Evolutionary conservation across 2,329 filamentous ascomycete genomes (phyloP).

Genomic region (Paecilomyces sp.): DNA sequence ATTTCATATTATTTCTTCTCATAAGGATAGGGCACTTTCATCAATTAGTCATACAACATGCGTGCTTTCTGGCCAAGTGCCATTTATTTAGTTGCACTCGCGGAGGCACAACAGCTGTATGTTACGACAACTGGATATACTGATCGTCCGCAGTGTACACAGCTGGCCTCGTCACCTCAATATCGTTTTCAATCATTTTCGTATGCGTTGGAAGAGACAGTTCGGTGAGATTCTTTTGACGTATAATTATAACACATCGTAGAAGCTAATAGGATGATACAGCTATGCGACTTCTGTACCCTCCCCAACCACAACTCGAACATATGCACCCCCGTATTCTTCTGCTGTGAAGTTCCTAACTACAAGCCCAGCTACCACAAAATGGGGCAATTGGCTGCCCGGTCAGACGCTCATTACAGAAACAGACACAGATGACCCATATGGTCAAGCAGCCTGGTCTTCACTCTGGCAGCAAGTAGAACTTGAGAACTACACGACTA

Average conservation of each 20-base stretch:
- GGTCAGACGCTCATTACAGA: slow-evolving; percentile 17
- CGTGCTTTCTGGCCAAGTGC: no score
- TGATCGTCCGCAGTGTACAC: slow-evolving; percentile 18
- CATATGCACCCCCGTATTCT: slow-evolving; percentile 19
- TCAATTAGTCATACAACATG: no score
- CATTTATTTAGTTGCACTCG: no score
- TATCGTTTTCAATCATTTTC: slow-evolving; percentile 21
- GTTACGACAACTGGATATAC: slow-evolving; percentile 17
- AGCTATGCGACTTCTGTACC: slow-evolving; percentile 26
- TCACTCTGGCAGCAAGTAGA: slow-evolving; percentile 24
- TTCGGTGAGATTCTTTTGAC: slow-evolving; percentile 7
- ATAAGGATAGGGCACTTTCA: no score
- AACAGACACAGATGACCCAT: slow-evolving; percentile 20
- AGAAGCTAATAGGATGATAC: neutral
- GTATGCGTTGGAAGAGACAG: slow-evolving; percentile 22
- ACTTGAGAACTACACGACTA: slow-evolving; percentile 24
- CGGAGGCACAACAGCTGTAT: slow-evolving; percentile 16
- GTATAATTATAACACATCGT: neutral
- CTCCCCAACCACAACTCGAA: slow-evolving; percentile 20
- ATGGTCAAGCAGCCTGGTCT: slow-evolving; percentile 31
- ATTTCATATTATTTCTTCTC: no score
- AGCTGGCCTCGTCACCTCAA: slow-evolving; percentile 9
- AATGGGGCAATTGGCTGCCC: slow-evolving; percentile 29
- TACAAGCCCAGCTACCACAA: slow-evolving; percentile 17
- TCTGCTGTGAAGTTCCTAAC: slow-evolving; percentile 17